Base-by-base conservation (phyloP, 305 asterid genomes). In the Fraxinus angustifolia region DNA sequence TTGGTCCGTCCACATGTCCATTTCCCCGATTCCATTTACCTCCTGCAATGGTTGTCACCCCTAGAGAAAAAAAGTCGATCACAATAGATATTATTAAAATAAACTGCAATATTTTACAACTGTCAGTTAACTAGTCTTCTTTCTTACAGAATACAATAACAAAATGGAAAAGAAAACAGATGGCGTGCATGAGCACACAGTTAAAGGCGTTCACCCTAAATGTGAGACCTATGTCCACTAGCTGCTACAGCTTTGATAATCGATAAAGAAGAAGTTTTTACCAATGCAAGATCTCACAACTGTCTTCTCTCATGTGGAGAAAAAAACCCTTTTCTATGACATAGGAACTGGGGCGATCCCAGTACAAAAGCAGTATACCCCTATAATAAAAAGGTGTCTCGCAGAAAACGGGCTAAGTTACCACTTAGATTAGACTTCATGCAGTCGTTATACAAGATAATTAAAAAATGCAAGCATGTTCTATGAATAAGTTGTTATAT, bases 41-140 rank as follows among this genome's bases (percentile, higher is more conserved):
- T 82, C 99, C 99, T 11, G 99, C 99, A 70, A 96, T 93, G 73
- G 99, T 96, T 28, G 98, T 92, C 45, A 93, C 90, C 23, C 98
- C 99, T 96, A 82, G 14, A 48, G 30, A 81, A 74, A 73, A 70
- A 62, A 83, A 53, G 1, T 79, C 75, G 17, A 76, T 17, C 75
- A 73, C 5, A 65, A 14, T 70, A 50, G n/a, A n/a, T 76, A 60
- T 74, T 56, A 17, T 28, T 68, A 74, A 56, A 77, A 53, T 1
- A n/a, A 81, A 10, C 33, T 10, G 33, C 33, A 62, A 19, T 58
- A 23, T 21, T 23, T 62, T 62, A 62, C 6, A 0, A 26, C 72
- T 8, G 33, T 8, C 70, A 62, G 16, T 62, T 62, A 62, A 62
- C 33, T 62, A 21, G n/a, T 62, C 6, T 21, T 21, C 14, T 60